These are phyloP conservation scores for Crucihimalaya himalaica DNA, from an alignment of 345 rosid species.

Conservation along the genomic window DNA sequence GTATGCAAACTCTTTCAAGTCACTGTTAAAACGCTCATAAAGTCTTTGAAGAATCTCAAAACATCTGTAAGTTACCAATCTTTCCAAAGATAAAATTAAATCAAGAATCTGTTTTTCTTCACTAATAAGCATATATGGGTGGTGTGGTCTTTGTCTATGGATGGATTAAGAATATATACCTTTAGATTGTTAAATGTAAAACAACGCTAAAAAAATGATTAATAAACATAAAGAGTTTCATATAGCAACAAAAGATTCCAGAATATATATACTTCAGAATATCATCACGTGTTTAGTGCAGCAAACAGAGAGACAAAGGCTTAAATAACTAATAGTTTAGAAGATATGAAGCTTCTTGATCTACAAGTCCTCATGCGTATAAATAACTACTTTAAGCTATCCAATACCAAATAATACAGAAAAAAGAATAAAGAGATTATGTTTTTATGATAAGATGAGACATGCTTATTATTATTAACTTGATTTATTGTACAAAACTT, in stretches of 20 bases:
- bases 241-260: slow-evolving; percentile 33
- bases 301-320: slow-evolving; percentile 20
- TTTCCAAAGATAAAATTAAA: slow-evolving; percentile 28
- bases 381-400: slow-evolving; percentile 19
- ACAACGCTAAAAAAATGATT: slow-evolving; percentile 6
- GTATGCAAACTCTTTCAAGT: slow-evolving; percentile 33
- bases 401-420: slow-evolving; percentile 17
- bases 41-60: slow-evolving; percentile 29
- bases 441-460: slow-evolving; percentile 3
- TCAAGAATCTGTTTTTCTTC: slow-evolving; percentile 41
- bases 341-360: slow-evolving; percentile 35
- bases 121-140: slow-evolving; percentile 34
- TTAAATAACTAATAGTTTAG: slow-evolving; percentile 8
- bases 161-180: slow-evolving; percentile 41
- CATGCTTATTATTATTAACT: slow-evolving; percentile 13
- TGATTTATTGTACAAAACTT: slow-evolving; percentile 3
- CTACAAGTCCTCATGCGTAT: slow-evolving; percentile 26
- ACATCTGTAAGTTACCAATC: slow-evolving; percentile 28
- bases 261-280: slow-evolving; percentile 11
- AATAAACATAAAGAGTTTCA: slow-evolving; percentile 31
- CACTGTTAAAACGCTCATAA: slow-evolving; percentile 32
- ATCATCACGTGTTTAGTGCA: slow-evolving; percentile 38
- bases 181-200: slow-evolving; percentile 32
- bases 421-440: slow-evolving; percentile 17
- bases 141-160: slow-evolving; percentile 38